Conservation (phyloP, 1,139 yeast genomes). For the Hemisphaericaspora lyxosophila region DNA sequence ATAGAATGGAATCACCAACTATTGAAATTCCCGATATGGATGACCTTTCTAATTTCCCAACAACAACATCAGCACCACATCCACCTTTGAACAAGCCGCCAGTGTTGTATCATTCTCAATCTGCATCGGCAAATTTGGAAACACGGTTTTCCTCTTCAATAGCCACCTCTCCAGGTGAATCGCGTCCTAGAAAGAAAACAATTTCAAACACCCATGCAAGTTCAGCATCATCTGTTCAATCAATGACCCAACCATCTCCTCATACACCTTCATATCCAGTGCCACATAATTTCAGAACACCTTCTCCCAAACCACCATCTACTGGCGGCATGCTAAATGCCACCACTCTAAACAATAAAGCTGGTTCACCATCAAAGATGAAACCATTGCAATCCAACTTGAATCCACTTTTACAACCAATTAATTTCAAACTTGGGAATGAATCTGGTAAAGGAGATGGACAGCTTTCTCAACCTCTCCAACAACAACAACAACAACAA, state of each 20-base stretch:
- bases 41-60: conserved; percentile 26
- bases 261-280: conserved; percentile 40
- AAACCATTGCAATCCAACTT: conserved; percentile 48
- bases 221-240: conserved; percentile 11
- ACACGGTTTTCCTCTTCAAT: conserved; percentile 27
- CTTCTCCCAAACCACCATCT: conserved; percentile 42
- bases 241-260: conserved; percentile 19
- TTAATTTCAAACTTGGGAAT: conserved; percentile 44
- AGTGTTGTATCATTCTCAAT: conserved; percentile 48
- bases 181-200: conserved; percentile 38
- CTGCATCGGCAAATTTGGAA: conserved; percentile 46
- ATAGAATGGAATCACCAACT: conserved; percentile 42
- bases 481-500: conserved; percentile 2
- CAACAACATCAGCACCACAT: conserved; percentile 19
- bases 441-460: conserved; percentile 3
- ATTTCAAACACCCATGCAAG: conserved; percentile 37
- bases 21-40: conserved; percentile 50
- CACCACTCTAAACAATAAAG: conserved; percentile 17
- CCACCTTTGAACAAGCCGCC: conserved; percentile 48
- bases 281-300: conserved; percentile 26
- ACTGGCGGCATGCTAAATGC: conserved; percentile 21
- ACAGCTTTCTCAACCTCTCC: conserved; percentile 1
- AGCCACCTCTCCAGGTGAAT: conserved; percentile 17
- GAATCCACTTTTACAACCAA: conserved; percentile 59
- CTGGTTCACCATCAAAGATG: conserved; percentile 54